Evolutionary conservation across 1,139 yeast genomes (phyloP).

Genomic region (Nakaseomyces kungkrabaensis): DNA sequence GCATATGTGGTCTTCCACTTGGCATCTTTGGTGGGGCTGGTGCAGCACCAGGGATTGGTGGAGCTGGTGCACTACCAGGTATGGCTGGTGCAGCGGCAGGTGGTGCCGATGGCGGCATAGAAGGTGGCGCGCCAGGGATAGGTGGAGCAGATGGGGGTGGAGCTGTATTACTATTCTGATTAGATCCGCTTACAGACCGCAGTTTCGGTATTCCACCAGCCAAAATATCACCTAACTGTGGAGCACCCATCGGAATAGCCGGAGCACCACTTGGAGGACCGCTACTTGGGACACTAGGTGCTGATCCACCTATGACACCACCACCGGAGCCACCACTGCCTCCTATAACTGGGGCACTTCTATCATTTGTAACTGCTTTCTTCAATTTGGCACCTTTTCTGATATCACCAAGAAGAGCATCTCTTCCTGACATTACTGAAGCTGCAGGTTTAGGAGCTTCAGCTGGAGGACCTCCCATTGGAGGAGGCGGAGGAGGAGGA

Average conservation of each 20-base stretch:
- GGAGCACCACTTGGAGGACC: slow-evolving; percentile 15
- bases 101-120: slow-evolving; percentile 20
- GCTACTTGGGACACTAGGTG: slow-evolving; percentile 8
- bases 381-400: slow-evolving; percentile 68
- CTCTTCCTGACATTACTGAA: slow-evolving; percentile 40
- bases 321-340: slow-evolving; percentile 8
- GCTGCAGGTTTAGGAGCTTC: slow-evolving; percentile 19
- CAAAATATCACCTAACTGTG: slow-evolving; percentile 61
- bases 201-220: slow-evolving; percentile 85
- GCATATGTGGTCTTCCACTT: slow-evolving; percentile 7
- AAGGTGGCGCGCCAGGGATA: slow-evolving; percentile 21
- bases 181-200: slow-evolving; percentile 34
- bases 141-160: slow-evolving; percentile 19
- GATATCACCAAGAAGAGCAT: slow-evolving; percentile 80
- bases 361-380: slow-evolving; percentile 66
- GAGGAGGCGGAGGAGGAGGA: slow-evolving; percentile 30
- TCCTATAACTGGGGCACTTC: slow-evolving; percentile 48
- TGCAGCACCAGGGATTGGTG: slow-evolving; percentile 21
- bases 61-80: slow-evolving; percentile 11
- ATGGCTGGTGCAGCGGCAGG: slow-evolving; percentile 30
- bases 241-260: slow-evolving; percentile 31
- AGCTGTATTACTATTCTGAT: slow-evolving; percentile 9
- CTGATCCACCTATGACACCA: slow-evolving; percentile 6
- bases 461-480: slow-evolving; percentile 19
- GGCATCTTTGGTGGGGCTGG: slow-evolving; percentile 7